These are phyloP conservation scores for Saccharomycopsis crataegensis DNA, from an alignment of 1,139 yeast genomes.

Conservation along the genomic window DNA sequence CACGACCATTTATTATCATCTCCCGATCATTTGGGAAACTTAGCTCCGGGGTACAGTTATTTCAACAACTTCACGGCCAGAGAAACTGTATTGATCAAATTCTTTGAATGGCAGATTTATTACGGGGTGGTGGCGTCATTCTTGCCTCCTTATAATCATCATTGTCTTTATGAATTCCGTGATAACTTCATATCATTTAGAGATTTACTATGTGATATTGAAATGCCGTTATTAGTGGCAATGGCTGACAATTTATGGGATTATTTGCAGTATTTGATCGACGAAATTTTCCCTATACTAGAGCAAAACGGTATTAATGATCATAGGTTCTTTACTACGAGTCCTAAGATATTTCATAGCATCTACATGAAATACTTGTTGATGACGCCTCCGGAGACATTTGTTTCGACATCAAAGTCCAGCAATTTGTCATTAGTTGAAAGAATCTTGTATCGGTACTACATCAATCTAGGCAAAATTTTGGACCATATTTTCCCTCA, in stretches of 20 bases:
- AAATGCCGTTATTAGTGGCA: background rate
- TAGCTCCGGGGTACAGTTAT: constrained; percentile 9
- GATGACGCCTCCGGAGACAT: constrained; percentile 13
- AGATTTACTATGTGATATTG: background rate
- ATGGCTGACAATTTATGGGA: constrained; percentile 4
- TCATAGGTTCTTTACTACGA: background rate
- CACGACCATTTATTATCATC: background rate
- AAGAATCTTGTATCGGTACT: constrained; percentile 11
- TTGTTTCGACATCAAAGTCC: background rate
- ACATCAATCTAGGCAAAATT: constrained; percentile 6
- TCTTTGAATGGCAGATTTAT: constrained; percentile 19
- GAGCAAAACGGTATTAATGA: background rate
- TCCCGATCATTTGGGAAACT: background rate
- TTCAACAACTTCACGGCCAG: constrained; percentile 7
- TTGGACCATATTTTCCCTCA: constrained; percentile 16
- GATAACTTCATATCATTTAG: constrained; percentile 6
- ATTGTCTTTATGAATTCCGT: constrained; percentile 11
- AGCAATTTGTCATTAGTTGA: constrained; percentile 6
- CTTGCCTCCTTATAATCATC: constrained; percentile 12
- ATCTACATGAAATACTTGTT: constrained; percentile 1
- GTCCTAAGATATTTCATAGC: constrained; percentile 5
- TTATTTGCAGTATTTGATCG: constrained; percentile 1
- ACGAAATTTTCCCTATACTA: constrained; percentile 7
- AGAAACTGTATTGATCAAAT: constrained; percentile 13
- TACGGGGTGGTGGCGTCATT: constrained; percentile 6